Conservation (phyloP, 768 basidiomycete genomes). For the Russula vinacea region DNA sequence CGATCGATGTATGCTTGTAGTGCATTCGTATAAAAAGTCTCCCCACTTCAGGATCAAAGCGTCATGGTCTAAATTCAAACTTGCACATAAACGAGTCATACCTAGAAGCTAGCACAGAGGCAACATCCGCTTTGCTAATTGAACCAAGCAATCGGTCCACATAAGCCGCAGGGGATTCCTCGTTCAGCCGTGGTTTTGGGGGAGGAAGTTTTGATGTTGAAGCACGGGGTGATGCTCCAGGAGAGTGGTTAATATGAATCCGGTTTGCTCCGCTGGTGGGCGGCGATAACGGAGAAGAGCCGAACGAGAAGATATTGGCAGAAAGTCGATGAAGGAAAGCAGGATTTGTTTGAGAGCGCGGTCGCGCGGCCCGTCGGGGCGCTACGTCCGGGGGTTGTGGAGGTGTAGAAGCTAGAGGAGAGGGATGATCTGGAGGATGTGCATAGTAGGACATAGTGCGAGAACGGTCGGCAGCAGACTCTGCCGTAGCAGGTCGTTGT, state of each 20-base stretch:
- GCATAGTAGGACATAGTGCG: constrained; percentile 34
- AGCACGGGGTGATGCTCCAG: constrained; percentile 44
- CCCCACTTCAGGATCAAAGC: constrained; percentile 49
- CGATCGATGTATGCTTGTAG: constrained; percentile 66
- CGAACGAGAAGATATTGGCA: constrained; percentile 56
- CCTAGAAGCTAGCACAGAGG: constrained; percentile 78
- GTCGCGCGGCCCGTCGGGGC: constrained; percentile 42
- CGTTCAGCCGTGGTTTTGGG: constrained; percentile 50
- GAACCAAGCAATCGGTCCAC: constrained; percentile 58
- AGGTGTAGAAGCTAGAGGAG: constrained; percentile 26
- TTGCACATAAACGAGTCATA: constrained; percentile 36
- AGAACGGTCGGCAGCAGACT: constrained; percentile 36
- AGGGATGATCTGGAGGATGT: constrained; percentile 5
- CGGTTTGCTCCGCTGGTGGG: constrained; percentile 29
- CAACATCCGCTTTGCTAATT: constrained; percentile 76
- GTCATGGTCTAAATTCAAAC: constrained; percentile 9
- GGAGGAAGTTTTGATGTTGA: constrained; percentile 47
- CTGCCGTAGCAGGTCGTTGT: constrained; percentile 46
- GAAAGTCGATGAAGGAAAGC: constrained; percentile 69
- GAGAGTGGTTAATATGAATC: constrained; percentile 29
- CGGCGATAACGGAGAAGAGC: constrained; percentile 40
- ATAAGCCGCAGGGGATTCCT: constrained; percentile 71
- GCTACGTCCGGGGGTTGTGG: constrained; percentile 28
- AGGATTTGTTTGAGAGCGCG: constrained; percentile 59
- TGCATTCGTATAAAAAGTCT: constrained; percentile 64